phyloP scores from a whole-genome alignment of 2,329 filamentous ascomycete genomes.

The Cladophialophora psammophila region DNA sequence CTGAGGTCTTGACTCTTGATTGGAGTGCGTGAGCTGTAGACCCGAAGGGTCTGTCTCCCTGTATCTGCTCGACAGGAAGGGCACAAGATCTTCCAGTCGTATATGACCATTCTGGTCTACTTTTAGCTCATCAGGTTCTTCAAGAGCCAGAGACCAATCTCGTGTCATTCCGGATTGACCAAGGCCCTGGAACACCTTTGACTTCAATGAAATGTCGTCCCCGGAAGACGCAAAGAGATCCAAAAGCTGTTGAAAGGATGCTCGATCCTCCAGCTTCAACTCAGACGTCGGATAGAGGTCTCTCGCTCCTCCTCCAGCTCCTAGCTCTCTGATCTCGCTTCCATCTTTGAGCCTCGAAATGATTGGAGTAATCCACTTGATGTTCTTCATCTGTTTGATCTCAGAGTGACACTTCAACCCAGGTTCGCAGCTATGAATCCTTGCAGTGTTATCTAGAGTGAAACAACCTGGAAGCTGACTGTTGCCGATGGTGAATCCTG shows the following conservation, averaged over 20 bases:
- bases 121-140: constrained; percentile 48
- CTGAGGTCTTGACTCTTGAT: not conserved
- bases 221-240: constrained; percentile 56
- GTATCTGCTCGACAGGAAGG: constrained; percentile 25
- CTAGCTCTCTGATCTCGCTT: constrained; percentile 72
- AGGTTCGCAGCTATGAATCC: constrained; percentile 86
- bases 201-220: constrained; percentile 42
- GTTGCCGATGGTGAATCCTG: constrained; percentile 79
- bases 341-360: constrained; percentile 70
- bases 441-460: constrained; percentile 66
- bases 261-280: constrained; percentile 63
- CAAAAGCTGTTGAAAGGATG: constrained; percentile 61
- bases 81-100: constrained; percentile 46
- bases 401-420: constrained; percentile 57
- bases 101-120: constrained; percentile 49
- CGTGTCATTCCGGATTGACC: constrained; percentile 37
- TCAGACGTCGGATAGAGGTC: constrained; percentile 74
- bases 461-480: constrained; percentile 73
- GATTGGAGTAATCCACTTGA: constrained; percentile 81
- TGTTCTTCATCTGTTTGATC: constrained; percentile 56
- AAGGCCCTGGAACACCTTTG: constrained; percentile 35
- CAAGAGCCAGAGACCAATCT: constrained; percentile 48
- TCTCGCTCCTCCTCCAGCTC: constrained; percentile 78
- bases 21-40: not conserved
- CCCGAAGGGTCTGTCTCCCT: constrained; percentile 1